These are phyloP conservation scores for Carnegiea gigantea DNA, from an alignment of 179 eudicot genomes.

Conservation along the genomic window DNA sequence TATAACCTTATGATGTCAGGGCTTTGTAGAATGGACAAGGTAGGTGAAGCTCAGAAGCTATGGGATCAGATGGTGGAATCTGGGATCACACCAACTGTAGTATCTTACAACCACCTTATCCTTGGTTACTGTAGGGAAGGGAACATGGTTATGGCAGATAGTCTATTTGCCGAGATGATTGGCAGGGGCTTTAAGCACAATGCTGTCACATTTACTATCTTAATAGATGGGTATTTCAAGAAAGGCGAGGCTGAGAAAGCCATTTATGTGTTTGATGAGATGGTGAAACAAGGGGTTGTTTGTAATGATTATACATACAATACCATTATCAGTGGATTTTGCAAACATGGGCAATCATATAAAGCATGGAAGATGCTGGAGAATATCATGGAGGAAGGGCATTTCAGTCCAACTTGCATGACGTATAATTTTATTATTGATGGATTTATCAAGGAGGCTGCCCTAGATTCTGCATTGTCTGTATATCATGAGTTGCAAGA, in stretches of 20 bases:
- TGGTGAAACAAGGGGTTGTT: constrained; percentile 48
- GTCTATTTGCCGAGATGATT: constrained; percentile 40
- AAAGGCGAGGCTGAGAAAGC: constrained; percentile 56
- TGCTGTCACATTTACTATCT: constrained; percentile 47
- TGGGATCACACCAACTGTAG: constrained; percentile 50
- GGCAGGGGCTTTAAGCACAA: constrained; percentile 47
- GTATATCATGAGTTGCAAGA: constrained; percentile 53
- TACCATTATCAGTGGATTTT: constrained; percentile 55
- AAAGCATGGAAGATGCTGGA: constrained; percentile 48
- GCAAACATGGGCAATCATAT: constrained; percentile 57
- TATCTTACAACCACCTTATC: constrained; percentile 56
- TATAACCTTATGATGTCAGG: constrained; percentile 50
- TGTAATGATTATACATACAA: constrained; percentile 54
- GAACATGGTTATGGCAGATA: constrained; percentile 47
- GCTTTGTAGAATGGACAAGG: constrained; percentile 48
- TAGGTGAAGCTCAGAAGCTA: constrained; percentile 48
- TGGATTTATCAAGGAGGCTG: constrained; percentile 61
- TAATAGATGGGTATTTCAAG: constrained; percentile 61
- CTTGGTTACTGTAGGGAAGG: constrained; percentile 65
- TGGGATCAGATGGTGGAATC: constrained; percentile 58
- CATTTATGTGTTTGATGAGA: constrained; percentile 42
- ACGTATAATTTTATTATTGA: constrained; percentile 62
- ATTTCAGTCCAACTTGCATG: constrained; percentile 47
- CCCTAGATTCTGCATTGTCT: constrained; percentile 57
- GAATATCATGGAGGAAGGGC: constrained; percentile 35